Base-by-base conservation (phyloP, 495 filamentous ascomycete species). In the Bombardia bombarda region DNA sequence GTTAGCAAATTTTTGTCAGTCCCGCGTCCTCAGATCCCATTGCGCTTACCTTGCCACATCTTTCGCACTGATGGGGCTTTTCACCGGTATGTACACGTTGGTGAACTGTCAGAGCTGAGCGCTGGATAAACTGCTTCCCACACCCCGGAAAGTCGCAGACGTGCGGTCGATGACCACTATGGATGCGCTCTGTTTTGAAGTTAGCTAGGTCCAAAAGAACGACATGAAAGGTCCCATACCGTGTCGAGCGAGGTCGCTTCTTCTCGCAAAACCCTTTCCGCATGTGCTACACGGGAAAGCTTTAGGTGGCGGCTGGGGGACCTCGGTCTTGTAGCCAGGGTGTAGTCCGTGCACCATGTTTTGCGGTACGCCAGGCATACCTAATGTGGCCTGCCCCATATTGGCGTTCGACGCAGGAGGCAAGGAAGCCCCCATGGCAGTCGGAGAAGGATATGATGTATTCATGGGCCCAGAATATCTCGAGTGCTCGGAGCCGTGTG, bases 61-160 rank as follows among this genome's bases (percentile, higher is more conserved):
- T 75, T 66, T 97, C 93, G 60, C 92, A 98, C 83, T 90, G 88
- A 56, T 98, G 92, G 7, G 92, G 92, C 61, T 98, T 98, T 63
- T 98, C 92, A 34, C 92, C 92, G 2, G 92, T 97, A 54, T 98
- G 92, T 24, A 97, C 92, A 38, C 92, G 83, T 48, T 83, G 79
- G 62, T 98, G 92, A 3, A 98, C 92, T 1, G 92, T 98, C 61
- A 98, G 70, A 7, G 92, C 92, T n/a, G 92, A 96, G 25, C 92
- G 80, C 56, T 98, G 92, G 50, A 98, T 98, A 60, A 98, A 98
- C 55, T 90, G 89, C 60, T 97, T 98, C 23, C 82, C 81, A 62
- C 92, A 98, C 14, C 82, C 83, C 30, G 84, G 84, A 60, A 79
- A 84, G 49, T 95, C 90, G 62, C 92, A 98, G 33, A 88, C 85